Base-by-base conservation (phyloP, 2,329 filamentous ascomycete species). In the Colletotrichum godetiae region DNA sequence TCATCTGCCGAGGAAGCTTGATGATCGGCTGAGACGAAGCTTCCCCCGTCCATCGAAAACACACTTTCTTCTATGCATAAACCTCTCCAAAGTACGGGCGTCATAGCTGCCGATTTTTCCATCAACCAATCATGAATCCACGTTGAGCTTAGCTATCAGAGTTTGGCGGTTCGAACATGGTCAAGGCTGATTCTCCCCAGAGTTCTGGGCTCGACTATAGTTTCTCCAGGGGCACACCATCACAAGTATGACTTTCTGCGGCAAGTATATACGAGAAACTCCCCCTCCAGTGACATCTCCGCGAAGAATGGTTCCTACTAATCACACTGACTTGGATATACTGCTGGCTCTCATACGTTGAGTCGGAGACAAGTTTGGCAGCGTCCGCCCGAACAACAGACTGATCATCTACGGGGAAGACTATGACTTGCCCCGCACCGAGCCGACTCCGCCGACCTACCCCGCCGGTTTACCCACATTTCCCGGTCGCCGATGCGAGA, bases 401-500 rank as follows among this genome's bases (percentile, higher is more conserved):
- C 15, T 22, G 42, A 49, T 49, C 42, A 49, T n/a, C 42, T 49
- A 49, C 42, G 19, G 42, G 42, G 42, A 49, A 22, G 7, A 55
- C 33, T 27, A 69, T 73, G 70, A 15, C 31, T 55, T 11, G 37
- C 12, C 13, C 29, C 31, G 55, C 15, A 13, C 27, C 66, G 11
- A 15, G 12, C 35, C 33, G 35, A 60, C 1, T 12, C 42, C 46
- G 27, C 49, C 59, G 59, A 60, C 15, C 27, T n/a, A 2, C n/a
- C 49, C 27, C 35, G 59, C 42, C 59, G 11, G 27, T 42, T 42
- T 15, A 8, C 52, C n/a, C 31, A 31, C 49, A 55, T 19, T 11
- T 19, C 10, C 24, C 22, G 46, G n/a, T 24, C 19, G 55, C 67
- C 55, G 55, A 66, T 73, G 67, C 49, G 60, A 55, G 58, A 73